Conservation (phyloP, 2,329 filamentous ascomycete species). For the Cladosporium sphaerospermum region DNA sequence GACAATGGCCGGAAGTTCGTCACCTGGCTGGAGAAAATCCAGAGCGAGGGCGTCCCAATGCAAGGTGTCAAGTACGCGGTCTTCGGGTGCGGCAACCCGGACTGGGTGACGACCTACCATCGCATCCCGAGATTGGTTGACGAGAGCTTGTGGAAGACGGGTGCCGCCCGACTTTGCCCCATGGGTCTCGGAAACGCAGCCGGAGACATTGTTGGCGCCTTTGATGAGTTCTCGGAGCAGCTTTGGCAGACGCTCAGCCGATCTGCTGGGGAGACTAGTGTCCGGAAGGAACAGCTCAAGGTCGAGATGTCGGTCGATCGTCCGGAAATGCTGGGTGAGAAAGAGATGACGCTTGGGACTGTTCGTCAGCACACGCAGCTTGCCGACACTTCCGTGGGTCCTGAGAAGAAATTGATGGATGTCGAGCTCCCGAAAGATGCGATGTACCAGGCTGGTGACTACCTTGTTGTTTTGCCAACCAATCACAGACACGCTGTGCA, state of each 20-base stretch:
- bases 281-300: neutral
- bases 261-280: neutral
- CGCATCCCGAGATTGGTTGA: slow-evolving; percentile 36
- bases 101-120: slow-evolving; percentile 39
- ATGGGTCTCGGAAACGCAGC: slow-evolving; percentile 33
- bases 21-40: slow-evolving; percentile 29
- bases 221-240: slow-evolving; percentile 31
- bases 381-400: slow-evolving; percentile 43
- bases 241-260: slow-evolving; percentile 1
- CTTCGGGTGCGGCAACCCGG: slow-evolving; percentile 38
- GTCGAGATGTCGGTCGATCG: neutral
- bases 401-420: slow-evolving; percentile 50
- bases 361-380: slow-evolving; percentile 50
- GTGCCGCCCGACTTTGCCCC: slow-evolving; percentile 25
- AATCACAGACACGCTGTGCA: slow-evolving; percentile 48
- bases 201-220: slow-evolving; percentile 35
- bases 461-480: slow-evolving; percentile 39
- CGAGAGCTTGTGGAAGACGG: slow-evolving; percentile 26
- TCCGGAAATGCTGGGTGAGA: slow-evolving; percentile 7
- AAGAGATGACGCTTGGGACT: slow-evolving; percentile 34
- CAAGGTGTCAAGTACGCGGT: slow-evolving; percentile 34
- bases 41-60: slow-evolving; percentile 18
- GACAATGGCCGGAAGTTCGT: slow-evolving; percentile 40
- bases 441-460: slow-evolving; percentile 57
- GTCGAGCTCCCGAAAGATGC: slow-evolving; percentile 38